Percentiles rank a stretch among this genome's conserved stretches.
Evolutionary conservation across 2,329 filamentous ascomycete genomes (phyloP).

Genomic region (Microsporum ferrugineum): DNA sequence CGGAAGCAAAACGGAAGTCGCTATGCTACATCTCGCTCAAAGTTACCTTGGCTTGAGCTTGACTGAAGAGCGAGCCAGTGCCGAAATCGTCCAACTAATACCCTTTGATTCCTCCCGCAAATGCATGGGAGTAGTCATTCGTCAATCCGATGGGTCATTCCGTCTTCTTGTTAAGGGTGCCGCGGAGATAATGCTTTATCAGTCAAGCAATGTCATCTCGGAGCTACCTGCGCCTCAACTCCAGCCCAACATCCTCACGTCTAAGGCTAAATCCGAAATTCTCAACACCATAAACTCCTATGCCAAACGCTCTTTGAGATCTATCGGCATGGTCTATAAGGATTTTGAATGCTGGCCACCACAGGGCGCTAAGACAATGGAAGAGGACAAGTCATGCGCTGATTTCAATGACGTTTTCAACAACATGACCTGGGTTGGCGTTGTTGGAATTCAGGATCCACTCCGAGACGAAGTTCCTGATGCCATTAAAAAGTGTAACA

Average conservation of each 20-base stretch:
- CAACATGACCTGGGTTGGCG: slow-evolving; percentile 60
- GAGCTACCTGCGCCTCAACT: slow-evolving; percentile 19
- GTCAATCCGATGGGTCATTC: slow-evolving; percentile 29
- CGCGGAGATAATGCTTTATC: slow-evolving; percentile 35
- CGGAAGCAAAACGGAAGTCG: slow-evolving; percentile 68
- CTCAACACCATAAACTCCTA: slow-evolving; percentile 32
- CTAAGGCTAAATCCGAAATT: slow-evolving; percentile 20
- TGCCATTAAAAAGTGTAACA: slow-evolving; percentile 55
- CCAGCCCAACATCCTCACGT: slow-evolving; percentile 19
- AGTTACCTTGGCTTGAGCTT: slow-evolving; percentile 58
- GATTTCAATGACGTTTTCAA: slow-evolving; percentile 58
- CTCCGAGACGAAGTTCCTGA: slow-evolving; percentile 56
- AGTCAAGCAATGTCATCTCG: slow-evolving; percentile 25
- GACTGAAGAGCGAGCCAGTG: slow-evolving; percentile 50
- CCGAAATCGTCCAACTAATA: slow-evolving; percentile 53
- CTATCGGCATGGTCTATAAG: slow-evolving; percentile 61
- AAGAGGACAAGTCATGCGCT: slow-evolving; percentile 52
- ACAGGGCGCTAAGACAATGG: slow-evolving; percentile 40
- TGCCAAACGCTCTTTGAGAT: slow-evolving; percentile 52
- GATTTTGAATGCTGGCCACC: slow-evolving; percentile 63
- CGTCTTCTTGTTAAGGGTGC: slow-evolving; percentile 40
- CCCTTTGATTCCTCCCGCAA: slow-evolving; percentile 68
- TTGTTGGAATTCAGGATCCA: slow-evolving; percentile 66
- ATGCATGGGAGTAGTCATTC: slow-evolving; percentile 45
- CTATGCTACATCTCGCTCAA: slow-evolving; percentile 57